phyloP scores from a whole-genome alignment of 192 early-diverging fungal genomes.

The Endogone sp. region DNA sequence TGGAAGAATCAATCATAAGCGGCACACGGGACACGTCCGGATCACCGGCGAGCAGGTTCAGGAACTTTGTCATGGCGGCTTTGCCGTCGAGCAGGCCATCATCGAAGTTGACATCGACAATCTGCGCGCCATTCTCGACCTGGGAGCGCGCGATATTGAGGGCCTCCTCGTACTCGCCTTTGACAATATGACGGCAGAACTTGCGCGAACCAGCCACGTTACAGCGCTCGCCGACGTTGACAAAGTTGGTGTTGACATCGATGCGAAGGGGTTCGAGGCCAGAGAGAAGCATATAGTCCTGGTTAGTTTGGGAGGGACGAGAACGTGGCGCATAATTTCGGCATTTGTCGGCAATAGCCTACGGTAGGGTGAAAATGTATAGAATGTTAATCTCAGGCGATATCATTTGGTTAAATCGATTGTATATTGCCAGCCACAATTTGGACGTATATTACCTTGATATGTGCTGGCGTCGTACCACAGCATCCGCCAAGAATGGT shows the following conservation, averaged over 20 bases:
- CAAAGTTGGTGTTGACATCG: constrained; percentile 79
- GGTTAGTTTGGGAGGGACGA: constrained; percentile 63
- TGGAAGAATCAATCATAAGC: constrained; percentile 95
- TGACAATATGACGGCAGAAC: constrained; percentile 91
- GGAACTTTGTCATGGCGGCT: constrained; percentile 90
- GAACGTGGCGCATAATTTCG: constrained; percentile 70
- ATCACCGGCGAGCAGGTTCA: constrained; percentile 92
- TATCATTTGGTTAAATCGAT: neutral
- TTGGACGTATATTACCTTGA: constrained; percentile 80
- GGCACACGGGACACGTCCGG: constrained; percentile 85
- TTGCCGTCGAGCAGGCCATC: constrained; percentile 94
- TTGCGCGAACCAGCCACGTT: constrained; percentile 95
- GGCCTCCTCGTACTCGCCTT: constrained; percentile 91
- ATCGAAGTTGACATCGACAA: constrained; percentile 97
- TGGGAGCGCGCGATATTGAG: constrained; percentile 89
- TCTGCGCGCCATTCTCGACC: constrained; percentile 93
- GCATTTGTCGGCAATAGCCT: constrained; percentile 72
- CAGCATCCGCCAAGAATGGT: constrained; percentile 98
- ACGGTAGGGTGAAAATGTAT: constrained; percentile 27
- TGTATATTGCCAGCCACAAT: neutral
- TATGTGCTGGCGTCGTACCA: constrained; percentile 93
- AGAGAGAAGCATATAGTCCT: constrained; percentile 71
- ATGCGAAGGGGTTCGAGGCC: constrained; percentile 85
- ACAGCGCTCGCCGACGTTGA: constrained; percentile 96
- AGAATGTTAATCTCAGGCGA: neutral